phyloP scores from a whole-genome alignment of 75 land plant genomes.

The Pinus taeda region DNA sequence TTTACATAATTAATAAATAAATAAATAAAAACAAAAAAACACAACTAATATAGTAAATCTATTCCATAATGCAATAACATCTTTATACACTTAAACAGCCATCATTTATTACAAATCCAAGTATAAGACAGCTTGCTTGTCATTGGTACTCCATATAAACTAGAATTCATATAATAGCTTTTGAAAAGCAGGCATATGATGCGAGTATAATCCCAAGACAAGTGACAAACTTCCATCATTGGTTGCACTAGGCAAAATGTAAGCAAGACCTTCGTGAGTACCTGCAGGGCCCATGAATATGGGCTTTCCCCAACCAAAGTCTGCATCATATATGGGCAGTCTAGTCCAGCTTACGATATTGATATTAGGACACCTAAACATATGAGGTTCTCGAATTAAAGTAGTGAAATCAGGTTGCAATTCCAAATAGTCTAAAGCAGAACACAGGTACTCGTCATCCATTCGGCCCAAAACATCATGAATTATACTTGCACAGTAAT shows the following conservation, averaged over 20 bases:
- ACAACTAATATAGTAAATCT: no score
- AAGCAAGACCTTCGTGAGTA: slow-evolving; percentile 44
- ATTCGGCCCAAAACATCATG: slow-evolving; percentile 23
- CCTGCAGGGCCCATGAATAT: slow-evolving; percentile 53
- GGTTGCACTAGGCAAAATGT: slow-evolving; percentile 42
- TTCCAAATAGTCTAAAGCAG: slow-evolving; percentile 49
- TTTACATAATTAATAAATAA: no score
- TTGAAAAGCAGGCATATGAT: slow-evolving; percentile 34
- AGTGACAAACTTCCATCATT: slow-evolving; percentile 33
- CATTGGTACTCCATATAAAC: no score
- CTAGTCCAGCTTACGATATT: slow-evolving; percentile 59
- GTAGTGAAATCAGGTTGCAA: slow-evolving; percentile 45
- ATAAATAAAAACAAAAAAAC: no score
- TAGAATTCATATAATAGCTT: slow-evolving; percentile 12
- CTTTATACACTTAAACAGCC: no score
- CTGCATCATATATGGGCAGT: slow-evolving; percentile 61
- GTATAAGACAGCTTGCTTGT: no score
- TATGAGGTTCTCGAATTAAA: slow-evolving; percentile 50
- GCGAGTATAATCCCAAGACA: slow-evolving; percentile 22
- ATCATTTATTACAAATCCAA: no score
- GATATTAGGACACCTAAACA: slow-evolving; percentile 60
- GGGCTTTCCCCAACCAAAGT: slow-evolving; percentile 79
- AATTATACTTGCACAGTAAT: slow-evolving; percentile 25
- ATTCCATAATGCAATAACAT: no score
- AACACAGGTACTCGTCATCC: slow-evolving; percentile 38